phyloP scores from a whole-genome alignment of 1,284 basidiomycete genomes.

The Ustilago lituana region DNA sequence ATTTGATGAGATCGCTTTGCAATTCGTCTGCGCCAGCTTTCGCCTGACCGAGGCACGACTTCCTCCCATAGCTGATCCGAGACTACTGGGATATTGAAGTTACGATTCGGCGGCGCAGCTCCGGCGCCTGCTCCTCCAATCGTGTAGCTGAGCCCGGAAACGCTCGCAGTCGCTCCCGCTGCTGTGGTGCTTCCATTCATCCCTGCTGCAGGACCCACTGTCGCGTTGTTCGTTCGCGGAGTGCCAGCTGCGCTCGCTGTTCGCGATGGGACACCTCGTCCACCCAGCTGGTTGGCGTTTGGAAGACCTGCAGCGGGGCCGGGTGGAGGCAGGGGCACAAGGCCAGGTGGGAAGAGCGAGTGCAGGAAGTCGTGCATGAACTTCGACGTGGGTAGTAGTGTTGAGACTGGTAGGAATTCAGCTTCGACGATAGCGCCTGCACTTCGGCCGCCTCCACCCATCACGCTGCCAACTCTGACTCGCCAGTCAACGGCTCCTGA shows the following conservation, averaged over 20 bases:
- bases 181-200: conserved; percentile 1
- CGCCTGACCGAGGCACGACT: conserved; percentile 40
- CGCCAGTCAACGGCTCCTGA: conserved; percentile 38
- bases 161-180: not conserved
- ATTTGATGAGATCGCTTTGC: conserved; percentile 19
- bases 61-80: conserved; percentile 53
- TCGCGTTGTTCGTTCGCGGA: conserved; percentile 4
- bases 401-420: conserved; percentile 40
- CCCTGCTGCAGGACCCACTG: conserved; percentile 1
- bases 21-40: conserved; percentile 29
- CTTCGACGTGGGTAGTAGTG: conserved; percentile 30
- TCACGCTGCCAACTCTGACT: conserved; percentile 46
- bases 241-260: conserved; percentile 13
- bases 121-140: conserved; percentile 15
- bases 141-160: conserved; percentile 19
- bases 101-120: conserved; percentile 22
- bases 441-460: conserved; percentile 46
- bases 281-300: conserved; percentile 4
- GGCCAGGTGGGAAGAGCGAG: conserved; percentile 31
- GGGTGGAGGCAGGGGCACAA: conserved; percentile 13
- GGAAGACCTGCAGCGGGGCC: not conserved
- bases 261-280: not conserved
- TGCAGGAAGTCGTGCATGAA: conserved; percentile 43
- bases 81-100: conserved; percentile 35
- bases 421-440: conserved; percentile 50